Evolutionary conservation across 179 eudicot genomes (phyloP).

Genomic region (Dionaea muscipula): DNA sequence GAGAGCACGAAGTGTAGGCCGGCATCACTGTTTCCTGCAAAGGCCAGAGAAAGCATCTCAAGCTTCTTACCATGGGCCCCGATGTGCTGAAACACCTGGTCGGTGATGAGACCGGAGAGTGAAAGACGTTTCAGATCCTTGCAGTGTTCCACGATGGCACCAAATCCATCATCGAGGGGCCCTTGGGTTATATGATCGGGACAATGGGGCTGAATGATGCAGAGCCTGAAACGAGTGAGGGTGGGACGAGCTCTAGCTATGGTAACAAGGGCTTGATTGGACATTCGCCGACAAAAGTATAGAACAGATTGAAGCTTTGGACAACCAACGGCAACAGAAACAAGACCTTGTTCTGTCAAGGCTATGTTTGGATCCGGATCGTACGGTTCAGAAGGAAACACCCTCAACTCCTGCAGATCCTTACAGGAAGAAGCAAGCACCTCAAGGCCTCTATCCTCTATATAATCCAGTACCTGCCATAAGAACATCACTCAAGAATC

Average conservation of each 20-base stretch:
- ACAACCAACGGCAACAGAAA: conserved; percentile 51
- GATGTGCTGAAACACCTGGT: conserved; percentile 44
- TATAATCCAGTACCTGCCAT: conserved; percentile 48
- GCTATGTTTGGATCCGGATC: conserved; percentile 37
- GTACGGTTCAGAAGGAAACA: conserved; percentile 59
- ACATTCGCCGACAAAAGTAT: conserved; percentile 62
- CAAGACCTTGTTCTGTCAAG: conserved; percentile 53
- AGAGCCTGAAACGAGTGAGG: conserved; percentile 43
- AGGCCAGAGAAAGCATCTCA: conserved; percentile 61
- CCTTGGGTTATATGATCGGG: conserved; percentile 50
- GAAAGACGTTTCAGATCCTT: conserved; percentile 44
- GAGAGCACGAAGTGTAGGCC: conserved; percentile 54
- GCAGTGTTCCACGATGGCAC: conserved; percentile 54
- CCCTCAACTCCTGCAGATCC: conserved; percentile 48
- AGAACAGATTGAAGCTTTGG: conserved; percentile 52
- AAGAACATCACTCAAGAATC: neutral
- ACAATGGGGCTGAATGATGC: conserved; percentile 45
- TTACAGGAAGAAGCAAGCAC: conserved; percentile 45
- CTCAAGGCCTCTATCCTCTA: conserved; percentile 51
- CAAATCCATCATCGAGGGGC: conserved; percentile 55
- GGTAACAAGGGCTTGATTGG: conserved; percentile 41
- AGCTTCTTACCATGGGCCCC: conserved; percentile 49
- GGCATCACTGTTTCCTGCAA: conserved; percentile 60
- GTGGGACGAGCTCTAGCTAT: conserved; percentile 45
- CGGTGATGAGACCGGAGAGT: conserved; percentile 60